These are phyloP conservation scores for Leccinum subgranulosum DNA, from an alignment of 768 basidiomycete genomes.

Conservation along the genomic window DNA sequence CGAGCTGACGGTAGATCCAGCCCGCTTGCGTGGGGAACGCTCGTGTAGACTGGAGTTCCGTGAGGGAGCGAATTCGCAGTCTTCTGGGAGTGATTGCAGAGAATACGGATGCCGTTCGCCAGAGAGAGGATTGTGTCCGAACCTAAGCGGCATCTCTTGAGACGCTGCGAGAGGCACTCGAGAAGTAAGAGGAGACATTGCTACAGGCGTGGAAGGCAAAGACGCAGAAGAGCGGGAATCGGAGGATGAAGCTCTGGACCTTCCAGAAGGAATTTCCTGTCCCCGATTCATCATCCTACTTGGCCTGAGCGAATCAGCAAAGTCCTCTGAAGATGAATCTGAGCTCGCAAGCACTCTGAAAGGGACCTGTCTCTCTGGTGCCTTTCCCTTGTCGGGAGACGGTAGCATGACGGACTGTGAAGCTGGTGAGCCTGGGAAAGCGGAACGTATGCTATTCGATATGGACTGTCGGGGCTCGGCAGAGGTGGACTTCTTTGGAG, in stretches of 20 bases:
- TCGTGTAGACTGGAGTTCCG: conserved; percentile 7
- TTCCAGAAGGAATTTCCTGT: conserved; percentile 3
- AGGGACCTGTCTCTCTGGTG: conserved; percentile 1
- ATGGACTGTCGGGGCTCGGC: conserved; percentile 41
- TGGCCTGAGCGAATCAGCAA: neutral
- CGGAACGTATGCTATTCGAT: conserved; percentile 53
- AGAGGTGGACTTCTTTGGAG: conserved; percentile 16
- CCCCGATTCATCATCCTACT: conserved; percentile 6
- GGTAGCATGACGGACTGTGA: conserved; percentile 4
- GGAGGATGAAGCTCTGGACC: conserved; percentile 24
- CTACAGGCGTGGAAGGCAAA: conserved; percentile 21
- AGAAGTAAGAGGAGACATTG: conserved; percentile 4
- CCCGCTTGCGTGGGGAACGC: conserved; percentile 15
- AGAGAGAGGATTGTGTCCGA: conserved; percentile 28
- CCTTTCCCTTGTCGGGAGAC: conserved; percentile 15
- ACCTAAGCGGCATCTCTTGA: conserved; percentile 22
- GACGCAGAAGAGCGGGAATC: conserved; percentile 27
- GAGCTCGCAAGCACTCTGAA: conserved; percentile 10
- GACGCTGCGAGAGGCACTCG: conserved; percentile 23
- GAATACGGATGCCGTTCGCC: conserved; percentile 18
- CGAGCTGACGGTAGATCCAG: conserved; percentile 11
- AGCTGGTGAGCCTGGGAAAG: conserved; percentile 43
- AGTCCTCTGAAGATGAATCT: conserved; percentile 27
- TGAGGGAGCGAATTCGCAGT: conserved; percentile 36
- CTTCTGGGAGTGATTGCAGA: conserved; percentile 53